Conservation (phyloP, 495 filamentous ascomycete genomes). For the Penicillium lagena region DNA sequence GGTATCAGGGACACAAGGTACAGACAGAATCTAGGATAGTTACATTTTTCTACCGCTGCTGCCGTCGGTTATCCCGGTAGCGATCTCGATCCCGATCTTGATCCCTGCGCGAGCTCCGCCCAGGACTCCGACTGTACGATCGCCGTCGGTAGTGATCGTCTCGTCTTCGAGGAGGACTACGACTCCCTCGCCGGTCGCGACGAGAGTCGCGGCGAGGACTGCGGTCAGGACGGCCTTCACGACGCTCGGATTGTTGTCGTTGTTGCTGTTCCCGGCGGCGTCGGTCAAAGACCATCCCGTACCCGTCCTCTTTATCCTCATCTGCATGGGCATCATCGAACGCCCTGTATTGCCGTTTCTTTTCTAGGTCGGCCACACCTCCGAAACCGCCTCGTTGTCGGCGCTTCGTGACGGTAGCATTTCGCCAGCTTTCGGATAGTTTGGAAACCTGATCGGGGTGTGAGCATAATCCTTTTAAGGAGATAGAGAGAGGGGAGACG, state of each 20-base stretch:
- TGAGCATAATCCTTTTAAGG: constrained; percentile 13
- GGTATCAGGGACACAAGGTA: too few relatives aligned
- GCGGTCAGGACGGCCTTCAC: constrained; percentile 14
- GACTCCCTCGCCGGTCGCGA: constrained; percentile 37
- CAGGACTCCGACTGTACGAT: constrained; percentile 50
- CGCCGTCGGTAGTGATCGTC: constrained; percentile 23
- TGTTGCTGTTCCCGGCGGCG: too few relatives aligned
- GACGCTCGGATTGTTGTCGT: background rate
- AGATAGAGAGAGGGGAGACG: constrained; percentile 9
- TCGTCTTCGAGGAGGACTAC: constrained; percentile 43
- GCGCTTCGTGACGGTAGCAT: constrained; percentile 78
- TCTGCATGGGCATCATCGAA: constrained; percentile 51
- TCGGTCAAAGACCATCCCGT: constrained; percentile 74
- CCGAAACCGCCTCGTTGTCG: constrained; percentile 77
- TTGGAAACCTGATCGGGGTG: constrained; percentile 55
- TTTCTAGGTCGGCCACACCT: constrained; percentile 78
- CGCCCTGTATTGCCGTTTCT: constrained; percentile 77
- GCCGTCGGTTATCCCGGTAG: constrained; percentile 22
- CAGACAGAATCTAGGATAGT: background rate
- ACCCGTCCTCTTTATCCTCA: constrained; percentile 50
- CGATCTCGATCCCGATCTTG: constrained; percentile 26
- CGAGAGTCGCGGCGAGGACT: constrained; percentile 17
- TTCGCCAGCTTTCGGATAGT: constrained; percentile 85
- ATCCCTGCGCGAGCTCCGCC: constrained; percentile 16
- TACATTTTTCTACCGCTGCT: constrained; percentile 6